These are phyloP conservation scores for Metschnikowia shivogae DNA, from an alignment of 805 yeast species.

Conservation along the genomic window DNA sequence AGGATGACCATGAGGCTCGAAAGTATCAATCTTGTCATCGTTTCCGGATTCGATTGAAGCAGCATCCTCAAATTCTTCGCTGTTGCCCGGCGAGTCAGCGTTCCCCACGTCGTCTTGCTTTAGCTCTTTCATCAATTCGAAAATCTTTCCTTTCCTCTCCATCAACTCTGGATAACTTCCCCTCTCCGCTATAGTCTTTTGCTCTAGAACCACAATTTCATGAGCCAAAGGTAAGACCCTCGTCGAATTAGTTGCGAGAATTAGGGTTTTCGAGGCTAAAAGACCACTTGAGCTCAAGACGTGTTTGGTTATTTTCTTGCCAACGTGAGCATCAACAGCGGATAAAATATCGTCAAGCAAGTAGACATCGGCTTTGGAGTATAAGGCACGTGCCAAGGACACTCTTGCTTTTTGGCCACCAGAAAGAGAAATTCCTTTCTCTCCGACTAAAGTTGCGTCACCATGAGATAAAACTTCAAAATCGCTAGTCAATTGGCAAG, in stretches of 20 bases:
- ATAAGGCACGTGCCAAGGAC: slow-evolving; percentile 66
- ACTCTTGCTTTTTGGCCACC: slow-evolving; percentile 66
- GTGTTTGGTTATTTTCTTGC: slow-evolving; percentile 47
- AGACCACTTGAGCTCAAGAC: slow-evolving; percentile 49
- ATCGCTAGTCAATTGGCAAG: slow-evolving; percentile 49
- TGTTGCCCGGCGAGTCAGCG: slow-evolving; percentile 12
- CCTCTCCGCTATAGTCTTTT: slow-evolving; percentile 52
- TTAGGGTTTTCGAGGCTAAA: slow-evolving; percentile 47
- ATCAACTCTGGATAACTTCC: slow-evolving; percentile 49
- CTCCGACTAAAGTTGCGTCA: slow-evolving; percentile 54
- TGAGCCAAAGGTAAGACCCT: slow-evolving; percentile 55
- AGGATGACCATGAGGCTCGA: slow-evolving; percentile 10
- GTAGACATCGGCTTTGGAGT: slow-evolving; percentile 54
- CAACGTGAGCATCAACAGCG: slow-evolving; percentile 73
- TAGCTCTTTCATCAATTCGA: slow-evolving; percentile 29
- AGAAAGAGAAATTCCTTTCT: slow-evolving; percentile 55
- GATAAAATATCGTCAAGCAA: slow-evolving; percentile 62
- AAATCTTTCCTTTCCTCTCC: slow-evolving; percentile 33
- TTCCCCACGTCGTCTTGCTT: slow-evolving; percentile 20
- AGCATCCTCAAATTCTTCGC: slow-evolving; percentile 8
- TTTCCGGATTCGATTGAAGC: slow-evolving; percentile 9
- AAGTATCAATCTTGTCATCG: slow-evolving; percentile 3
- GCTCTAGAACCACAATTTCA: slow-evolving; percentile 54
- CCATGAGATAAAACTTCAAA: slow-evolving; percentile 48
- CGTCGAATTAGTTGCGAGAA: slow-evolving; percentile 57